phyloP scores from a whole-genome alignment of 1,139 yeast genomes.

The Hanseniaspora gamundiae region DNA sequence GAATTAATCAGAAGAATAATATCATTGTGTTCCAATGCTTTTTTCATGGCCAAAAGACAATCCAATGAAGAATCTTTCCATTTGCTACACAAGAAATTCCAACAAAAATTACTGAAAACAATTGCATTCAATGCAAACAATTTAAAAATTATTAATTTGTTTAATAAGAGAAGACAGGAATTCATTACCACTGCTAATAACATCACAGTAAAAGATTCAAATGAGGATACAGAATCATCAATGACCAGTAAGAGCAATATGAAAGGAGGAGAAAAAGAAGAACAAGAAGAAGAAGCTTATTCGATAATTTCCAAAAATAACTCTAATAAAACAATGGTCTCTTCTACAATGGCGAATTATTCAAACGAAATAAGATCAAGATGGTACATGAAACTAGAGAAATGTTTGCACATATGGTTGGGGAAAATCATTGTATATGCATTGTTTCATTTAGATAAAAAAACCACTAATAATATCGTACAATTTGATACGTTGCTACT shows the following conservation, averaged over 20 bases:
- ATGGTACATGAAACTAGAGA: constrained; percentile 13
- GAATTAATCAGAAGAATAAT: constrained; percentile 21
- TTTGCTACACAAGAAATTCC: background rate
- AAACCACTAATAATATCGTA: no score
- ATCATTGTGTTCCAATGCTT: constrained; percentile 8
- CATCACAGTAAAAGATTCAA: no score
- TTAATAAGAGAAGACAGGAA: background rate
- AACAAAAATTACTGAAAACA: background rate
- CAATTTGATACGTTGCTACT: background rate
- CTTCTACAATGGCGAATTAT: background rate
- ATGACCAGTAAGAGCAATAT: no score
- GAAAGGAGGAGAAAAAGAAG: background rate
- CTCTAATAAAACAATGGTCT: background rate
- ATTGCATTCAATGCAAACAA: constrained; percentile 18
- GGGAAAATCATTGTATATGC: constrained; percentile 24
- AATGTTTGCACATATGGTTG: constrained; percentile 17
- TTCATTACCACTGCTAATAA: no score
- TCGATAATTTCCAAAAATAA: constrained; percentile 3
- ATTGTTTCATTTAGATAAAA: constrained; percentile 14
- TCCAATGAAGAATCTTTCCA: background rate
- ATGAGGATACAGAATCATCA: no score
- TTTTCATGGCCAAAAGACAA: background rate
- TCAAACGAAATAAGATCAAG: background rate
- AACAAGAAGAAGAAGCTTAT: constrained; percentile 2
- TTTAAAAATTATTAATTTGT: constrained; percentile 12